phyloP scores from a whole-genome alignment of 371 early-diverging fungal genomes.

The Lichtheimia ornata region DNA sequence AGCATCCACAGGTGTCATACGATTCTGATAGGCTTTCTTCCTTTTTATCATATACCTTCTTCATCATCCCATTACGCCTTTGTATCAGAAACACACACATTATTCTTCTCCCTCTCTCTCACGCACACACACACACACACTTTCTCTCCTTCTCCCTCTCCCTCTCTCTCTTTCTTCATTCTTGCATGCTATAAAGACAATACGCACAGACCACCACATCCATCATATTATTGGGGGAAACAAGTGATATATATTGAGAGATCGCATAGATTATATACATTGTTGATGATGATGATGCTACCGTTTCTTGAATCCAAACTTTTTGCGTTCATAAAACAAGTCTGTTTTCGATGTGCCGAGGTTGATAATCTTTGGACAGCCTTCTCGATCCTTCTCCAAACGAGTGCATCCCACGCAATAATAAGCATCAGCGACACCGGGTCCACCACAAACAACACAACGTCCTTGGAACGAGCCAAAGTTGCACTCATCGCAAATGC shows the following conservation, averaged over 20 bases:
- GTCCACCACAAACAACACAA: constrained; percentile 92
- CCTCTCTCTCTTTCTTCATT: background rate
- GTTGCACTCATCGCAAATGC: constrained; percentile 97
- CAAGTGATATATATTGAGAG: background rate
- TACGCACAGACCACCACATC: background rate
- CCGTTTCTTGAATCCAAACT: constrained; percentile 79
- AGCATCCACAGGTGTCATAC: background rate
- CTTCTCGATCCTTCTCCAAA: constrained; percentile 95
- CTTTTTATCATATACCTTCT: background rate
- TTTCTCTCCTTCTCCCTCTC: background rate
- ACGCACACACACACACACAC: background rate
- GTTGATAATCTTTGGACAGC: constrained; percentile 96
- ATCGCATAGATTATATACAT: background rate
- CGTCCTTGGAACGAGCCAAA: constrained; percentile 90
- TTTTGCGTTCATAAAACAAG: constrained; percentile 93
- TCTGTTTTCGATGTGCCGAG: constrained; percentile 81
- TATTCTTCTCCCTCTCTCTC: background rate
- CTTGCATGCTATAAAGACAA: constrained; percentile 1
- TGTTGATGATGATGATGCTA: constrained; percentile 24
- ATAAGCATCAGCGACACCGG: constrained; percentile 94
- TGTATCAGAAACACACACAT: background rate
- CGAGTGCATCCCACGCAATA: constrained; percentile 93
- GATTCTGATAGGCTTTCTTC: background rate
- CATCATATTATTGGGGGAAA: background rate
- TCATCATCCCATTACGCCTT: background rate